Evolutionary conservation across 352 stramenopile genomes (phyloP).

Genomic region (Elongisporangium prolatum): DNA sequence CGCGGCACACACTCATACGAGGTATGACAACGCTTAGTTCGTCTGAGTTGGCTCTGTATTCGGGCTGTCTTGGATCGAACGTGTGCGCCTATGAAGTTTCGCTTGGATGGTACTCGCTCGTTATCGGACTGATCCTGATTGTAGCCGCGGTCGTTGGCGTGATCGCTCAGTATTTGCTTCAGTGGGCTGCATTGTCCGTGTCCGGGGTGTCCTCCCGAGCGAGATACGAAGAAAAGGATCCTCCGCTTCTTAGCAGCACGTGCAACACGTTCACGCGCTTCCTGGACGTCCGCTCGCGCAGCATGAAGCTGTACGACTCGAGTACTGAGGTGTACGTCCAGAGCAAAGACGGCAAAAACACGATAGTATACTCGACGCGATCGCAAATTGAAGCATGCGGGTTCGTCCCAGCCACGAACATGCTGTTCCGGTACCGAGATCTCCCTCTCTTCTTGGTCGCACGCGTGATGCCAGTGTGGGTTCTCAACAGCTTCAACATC

Average conservation of each 20-base stretch:
- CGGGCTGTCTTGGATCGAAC: constrained; percentile 23
- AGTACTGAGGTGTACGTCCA: constrained; percentile 27
- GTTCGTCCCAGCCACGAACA: constrained; percentile 22
- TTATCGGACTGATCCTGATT: constrained; percentile 11
- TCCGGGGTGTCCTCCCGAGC: too few species aligned
- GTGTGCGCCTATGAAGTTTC: constrained; percentile 23
- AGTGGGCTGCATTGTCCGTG: not conserved
- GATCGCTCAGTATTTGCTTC: constrained; percentile 3
- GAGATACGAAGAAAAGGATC: too few species aligned
- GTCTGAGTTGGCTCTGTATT: constrained; percentile 22
- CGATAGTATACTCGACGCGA: constrained; percentile 18
- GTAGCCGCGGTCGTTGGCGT: not conserved
- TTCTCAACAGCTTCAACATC: constrained; percentile 31
- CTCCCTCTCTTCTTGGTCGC: constrained; percentile 21
- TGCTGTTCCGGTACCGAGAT: constrained; percentile 27
- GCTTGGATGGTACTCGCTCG: constrained; percentile 12
- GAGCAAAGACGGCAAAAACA: not conserved
- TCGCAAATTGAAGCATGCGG: constrained; percentile 23
- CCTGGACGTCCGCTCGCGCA: constrained; percentile 26
- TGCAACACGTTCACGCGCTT: constrained; percentile 33
- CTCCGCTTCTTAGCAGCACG: not conserved
- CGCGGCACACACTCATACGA: constrained; percentile 12
- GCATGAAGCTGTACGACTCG: constrained; percentile 19
- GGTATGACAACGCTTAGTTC: constrained; percentile 15
- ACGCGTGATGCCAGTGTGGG: constrained; percentile 13